A percentile compares a stretch with the other conserved stretches of the same genome.
phyloP scores from a whole-genome alignment of 495 filamentous ascomycete species.

The Lasiosphaeria miniovina region DNA sequence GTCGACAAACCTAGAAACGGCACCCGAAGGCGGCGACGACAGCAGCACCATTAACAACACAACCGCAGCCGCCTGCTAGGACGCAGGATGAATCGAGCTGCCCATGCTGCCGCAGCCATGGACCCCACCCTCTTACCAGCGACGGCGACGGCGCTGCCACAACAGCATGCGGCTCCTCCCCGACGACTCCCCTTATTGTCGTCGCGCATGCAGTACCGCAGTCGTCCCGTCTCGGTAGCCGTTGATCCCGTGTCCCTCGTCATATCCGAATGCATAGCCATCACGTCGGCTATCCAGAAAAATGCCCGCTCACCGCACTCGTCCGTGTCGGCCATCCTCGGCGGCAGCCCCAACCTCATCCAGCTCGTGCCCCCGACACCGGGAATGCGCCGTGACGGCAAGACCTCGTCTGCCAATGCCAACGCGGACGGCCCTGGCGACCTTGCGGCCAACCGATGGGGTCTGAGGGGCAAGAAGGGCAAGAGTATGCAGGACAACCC shows the following conservation, averaged over 20 bases:
- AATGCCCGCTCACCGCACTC: slow-evolving; percentile 95
- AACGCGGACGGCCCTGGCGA: slow-evolving; percentile 36
- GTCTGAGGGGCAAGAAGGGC: slow-evolving; percentile 90
- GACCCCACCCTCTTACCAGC: slow-evolving; percentile 30
- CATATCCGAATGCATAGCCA: slow-evolving; percentile 97
- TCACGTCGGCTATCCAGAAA: slow-evolving; percentile 98
- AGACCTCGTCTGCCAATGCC: slow-evolving; percentile 22
- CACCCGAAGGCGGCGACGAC: too few relatives aligned
- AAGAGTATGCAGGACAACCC: slow-evolving; percentile 99
- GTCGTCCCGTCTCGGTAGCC: slow-evolving; percentile 65
- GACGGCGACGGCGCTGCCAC: background rate
- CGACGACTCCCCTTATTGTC: slow-evolving; percentile 22
- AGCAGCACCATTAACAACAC: too few relatives aligned
- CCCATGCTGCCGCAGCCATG: slow-evolving; percentile 33
- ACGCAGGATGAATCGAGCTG: slow-evolving; percentile 46
- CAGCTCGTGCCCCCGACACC: slow-evolving; percentile 45
- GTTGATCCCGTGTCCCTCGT: slow-evolving; percentile 93
- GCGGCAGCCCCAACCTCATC: slow-evolving; percentile 62
- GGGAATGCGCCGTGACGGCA: slow-evolving; percentile 32
- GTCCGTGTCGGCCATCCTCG: slow-evolving; percentile 92
- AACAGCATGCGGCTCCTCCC: slow-evolving; percentile 14
- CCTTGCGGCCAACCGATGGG: slow-evolving; percentile 66
- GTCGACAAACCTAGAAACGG: background rate
- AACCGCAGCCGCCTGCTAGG: background rate
- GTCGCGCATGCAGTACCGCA: slow-evolving; percentile 46